Evolutionary conservation across 2,329 filamentous ascomycete genomes (phyloP).

Genomic region (Alternaria infectoria): DNA sequence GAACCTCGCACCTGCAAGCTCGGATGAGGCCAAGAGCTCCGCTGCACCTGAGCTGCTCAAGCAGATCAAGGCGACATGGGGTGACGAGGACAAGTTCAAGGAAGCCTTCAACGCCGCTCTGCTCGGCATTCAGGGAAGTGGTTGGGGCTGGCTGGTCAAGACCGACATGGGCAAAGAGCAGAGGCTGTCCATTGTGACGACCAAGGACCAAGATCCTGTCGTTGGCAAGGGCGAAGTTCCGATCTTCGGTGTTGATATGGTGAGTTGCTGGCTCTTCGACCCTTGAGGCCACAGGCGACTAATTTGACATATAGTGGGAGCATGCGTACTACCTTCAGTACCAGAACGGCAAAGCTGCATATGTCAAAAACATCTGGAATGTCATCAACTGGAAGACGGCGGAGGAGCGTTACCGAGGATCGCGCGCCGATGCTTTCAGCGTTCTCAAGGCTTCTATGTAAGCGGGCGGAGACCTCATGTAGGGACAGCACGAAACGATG

Average conservation of each 20-base stretch:
- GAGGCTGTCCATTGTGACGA: conserved; percentile 72
- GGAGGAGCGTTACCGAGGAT: conserved; percentile 66
- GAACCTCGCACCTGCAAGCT: conserved; percentile 71
- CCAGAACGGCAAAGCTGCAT: conserved; percentile 75
- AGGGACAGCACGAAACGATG: background rate
- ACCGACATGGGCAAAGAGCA: conserved; percentile 61
- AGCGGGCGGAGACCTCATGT: background rate
- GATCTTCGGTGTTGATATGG: conserved; percentile 80
- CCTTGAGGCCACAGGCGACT: background rate
- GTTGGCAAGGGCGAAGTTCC: conserved; percentile 67
- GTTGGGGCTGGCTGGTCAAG: conserved; percentile 87
- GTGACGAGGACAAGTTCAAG: conserved; percentile 70
- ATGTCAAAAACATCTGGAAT: conserved; percentile 78
- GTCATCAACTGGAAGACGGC: conserved; percentile 79
- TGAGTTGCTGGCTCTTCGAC: background rate
- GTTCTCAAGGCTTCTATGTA: conserved; percentile 46
- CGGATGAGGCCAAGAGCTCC: conserved; percentile 62
- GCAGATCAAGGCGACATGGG: conserved; percentile 71
- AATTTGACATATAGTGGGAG: conserved; percentile 67
- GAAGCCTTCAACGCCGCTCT: conserved; percentile 70
- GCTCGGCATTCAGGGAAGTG: conserved; percentile 78
- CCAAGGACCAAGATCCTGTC: conserved; percentile 86
- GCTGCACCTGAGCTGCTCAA: conserved; percentile 63
- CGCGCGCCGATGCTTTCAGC: conserved; percentile 47
- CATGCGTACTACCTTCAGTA: conserved; percentile 92